These are phyloP conservation scores for Chaetomiaceae sp. DNA, from an alignment of 2,329 filamentous ascomycete genomes.

Conservation along the genomic window DNA sequence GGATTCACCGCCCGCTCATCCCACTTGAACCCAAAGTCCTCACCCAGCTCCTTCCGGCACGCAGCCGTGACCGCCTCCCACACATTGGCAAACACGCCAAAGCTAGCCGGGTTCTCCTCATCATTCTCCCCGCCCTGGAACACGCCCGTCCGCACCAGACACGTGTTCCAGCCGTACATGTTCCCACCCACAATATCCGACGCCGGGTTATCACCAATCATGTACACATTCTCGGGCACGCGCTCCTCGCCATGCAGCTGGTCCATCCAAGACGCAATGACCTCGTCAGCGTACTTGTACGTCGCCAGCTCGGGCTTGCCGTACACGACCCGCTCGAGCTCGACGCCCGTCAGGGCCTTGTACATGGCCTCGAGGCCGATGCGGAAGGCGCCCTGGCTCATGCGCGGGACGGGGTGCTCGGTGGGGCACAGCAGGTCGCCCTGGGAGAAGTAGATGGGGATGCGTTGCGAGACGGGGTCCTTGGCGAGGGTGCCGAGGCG, in stretches of 20 bases:
- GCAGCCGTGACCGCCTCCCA: slow-evolving; percentile 66
- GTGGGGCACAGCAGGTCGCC: slow-evolving; percentile 54
- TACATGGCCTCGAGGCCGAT: slow-evolving; percentile 71
- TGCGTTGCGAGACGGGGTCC: slow-evolving; percentile 60
- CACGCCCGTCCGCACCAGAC: slow-evolving; percentile 71
- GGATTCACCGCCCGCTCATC: slow-evolving; percentile 64
- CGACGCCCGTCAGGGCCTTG: slow-evolving; percentile 62
- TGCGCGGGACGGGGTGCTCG: slow-evolving; percentile 61
- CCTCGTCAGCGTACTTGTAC: slow-evolving; percentile 75
- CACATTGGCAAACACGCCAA: slow-evolving; percentile 71
- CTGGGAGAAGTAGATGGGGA: slow-evolving; percentile 65
- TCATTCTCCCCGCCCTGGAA: slow-evolving; percentile 75
- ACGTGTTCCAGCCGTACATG: slow-evolving; percentile 80
- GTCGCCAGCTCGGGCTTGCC: slow-evolving; percentile 70
- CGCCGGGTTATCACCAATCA: slow-evolving; percentile 71
- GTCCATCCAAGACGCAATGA: slow-evolving; percentile 71
- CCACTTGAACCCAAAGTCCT: slow-evolving; percentile 70
- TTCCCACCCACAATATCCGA: slow-evolving; percentile 73
- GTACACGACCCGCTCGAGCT: slow-evolving; percentile 72
- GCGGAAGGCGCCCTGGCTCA: slow-evolving; percentile 72
- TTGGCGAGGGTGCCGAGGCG: slow-evolving; percentile 60
- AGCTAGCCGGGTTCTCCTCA: slow-evolving; percentile 70
- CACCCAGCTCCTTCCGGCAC: slow-evolving; percentile 64
- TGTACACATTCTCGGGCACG: slow-evolving; percentile 67
- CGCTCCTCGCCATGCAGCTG: slow-evolving; percentile 68